Evolutionary conservation across 768 basidiomycete species (phyloP).

Genomic region (Trametes villosa): DNA sequence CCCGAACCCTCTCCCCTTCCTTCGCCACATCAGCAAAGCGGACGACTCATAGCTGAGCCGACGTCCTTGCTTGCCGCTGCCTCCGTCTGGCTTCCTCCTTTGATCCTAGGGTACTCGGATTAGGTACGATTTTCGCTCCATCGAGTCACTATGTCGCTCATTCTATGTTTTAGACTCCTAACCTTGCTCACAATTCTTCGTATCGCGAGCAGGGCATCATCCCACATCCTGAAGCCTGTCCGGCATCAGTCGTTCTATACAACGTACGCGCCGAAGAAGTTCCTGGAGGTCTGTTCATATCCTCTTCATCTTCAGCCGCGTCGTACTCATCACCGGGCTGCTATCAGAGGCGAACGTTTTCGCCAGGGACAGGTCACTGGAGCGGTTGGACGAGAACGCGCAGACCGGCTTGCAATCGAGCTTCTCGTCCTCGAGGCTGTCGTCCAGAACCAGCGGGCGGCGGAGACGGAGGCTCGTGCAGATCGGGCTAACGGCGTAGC

Average conservation of each 20-base stretch:
- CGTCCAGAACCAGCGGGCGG: conserved; percentile 43
- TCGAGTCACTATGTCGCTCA: not conserved
- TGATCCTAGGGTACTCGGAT: conserved; percentile 75
- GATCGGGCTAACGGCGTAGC: conserved; percentile 13
- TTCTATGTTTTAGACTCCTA: conserved; percentile 65
- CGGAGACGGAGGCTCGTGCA: conserved; percentile 15
- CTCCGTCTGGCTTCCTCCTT: conserved; percentile 82
- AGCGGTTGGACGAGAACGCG: conserved; percentile 67
- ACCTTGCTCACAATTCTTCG: conserved; percentile 85
- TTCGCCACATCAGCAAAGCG: conserved; percentile 89
- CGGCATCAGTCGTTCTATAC: conserved; percentile 80
- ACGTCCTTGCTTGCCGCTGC: conserved; percentile 85
- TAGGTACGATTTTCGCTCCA: conserved; percentile 69
- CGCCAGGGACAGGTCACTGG: conserved; percentile 84
- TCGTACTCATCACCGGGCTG: not conserved
- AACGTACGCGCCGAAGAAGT: conserved; percentile 87
- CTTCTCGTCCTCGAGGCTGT: conserved; percentile 62
- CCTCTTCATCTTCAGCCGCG: not conserved
- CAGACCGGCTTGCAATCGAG: conserved; percentile 63
- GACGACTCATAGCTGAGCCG: conserved; percentile 76
- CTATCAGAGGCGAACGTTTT: conserved; percentile 73
- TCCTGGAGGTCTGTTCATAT: conserved; percentile 65
- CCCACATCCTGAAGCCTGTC: conserved; percentile 75
- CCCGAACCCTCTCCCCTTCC: conserved; percentile 88
- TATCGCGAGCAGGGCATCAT: conserved; percentile 81